phyloP scores from a whole-genome alignment of 192 early-diverging fungal species.

The Lunasporangiospora selenospora region DNA sequence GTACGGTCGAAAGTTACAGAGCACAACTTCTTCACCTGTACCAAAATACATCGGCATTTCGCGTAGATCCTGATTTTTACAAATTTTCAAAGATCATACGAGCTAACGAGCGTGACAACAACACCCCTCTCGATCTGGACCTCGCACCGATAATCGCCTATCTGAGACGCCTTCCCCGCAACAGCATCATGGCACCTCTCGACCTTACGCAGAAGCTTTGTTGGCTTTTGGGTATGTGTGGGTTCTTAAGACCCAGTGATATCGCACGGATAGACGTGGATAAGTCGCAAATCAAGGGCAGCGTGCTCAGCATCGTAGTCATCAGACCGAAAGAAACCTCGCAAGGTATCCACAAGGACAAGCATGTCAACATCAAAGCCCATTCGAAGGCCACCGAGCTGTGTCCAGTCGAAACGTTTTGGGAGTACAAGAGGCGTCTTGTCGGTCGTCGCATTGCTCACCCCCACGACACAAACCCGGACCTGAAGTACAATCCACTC shows the following conservation, averaged over 20 bases:
- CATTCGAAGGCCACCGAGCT: neutral
- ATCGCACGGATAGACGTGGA: slow-evolving; percentile 7
- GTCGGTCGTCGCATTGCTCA: neutral
- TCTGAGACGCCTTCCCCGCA: too few relatives aligned
- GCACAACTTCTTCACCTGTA: too few relatives aligned
- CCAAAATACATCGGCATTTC: too few relatives aligned
- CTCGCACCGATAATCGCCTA: too few relatives aligned
- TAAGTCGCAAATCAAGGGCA: too few relatives aligned
- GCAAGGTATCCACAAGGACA: neutral
- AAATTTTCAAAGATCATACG: too few relatives aligned
- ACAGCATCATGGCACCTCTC: neutral
- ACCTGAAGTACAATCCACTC: neutral
- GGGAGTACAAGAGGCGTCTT: neutral
- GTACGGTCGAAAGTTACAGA: too few relatives aligned
- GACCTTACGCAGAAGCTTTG: slow-evolving; percentile 1
- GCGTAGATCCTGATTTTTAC: too few relatives aligned
- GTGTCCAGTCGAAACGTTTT: slow-evolving; percentile 1
- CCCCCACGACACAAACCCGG: neutral
- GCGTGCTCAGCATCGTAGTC: too few relatives aligned
- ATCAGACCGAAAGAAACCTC: slow-evolving; percentile 6
- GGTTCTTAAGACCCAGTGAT: slow-evolving; percentile 6
- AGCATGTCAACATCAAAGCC: neutral
- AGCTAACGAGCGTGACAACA: too few relatives aligned
- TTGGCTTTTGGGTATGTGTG: slow-evolving; percentile 9
- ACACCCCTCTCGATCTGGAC: too few relatives aligned